phyloP scores from a whole-genome alignment of 2,329 filamentous ascomycete genomes.

The Arachnomyces sp. region DNA sequence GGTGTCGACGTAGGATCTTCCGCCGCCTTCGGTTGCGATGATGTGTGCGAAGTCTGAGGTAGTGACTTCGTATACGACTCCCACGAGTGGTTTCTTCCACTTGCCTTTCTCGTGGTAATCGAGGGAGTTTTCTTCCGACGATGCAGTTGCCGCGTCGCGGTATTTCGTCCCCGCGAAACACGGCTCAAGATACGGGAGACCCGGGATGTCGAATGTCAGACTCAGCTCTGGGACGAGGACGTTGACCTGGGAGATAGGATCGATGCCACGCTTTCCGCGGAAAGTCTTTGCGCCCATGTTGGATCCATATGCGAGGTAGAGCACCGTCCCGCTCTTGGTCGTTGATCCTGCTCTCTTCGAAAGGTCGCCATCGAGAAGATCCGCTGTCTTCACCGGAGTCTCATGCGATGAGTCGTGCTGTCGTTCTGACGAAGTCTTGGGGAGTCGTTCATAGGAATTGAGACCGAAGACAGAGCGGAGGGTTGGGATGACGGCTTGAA shows the following conservation, averaged over 20 bases:
- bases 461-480: not conserved
- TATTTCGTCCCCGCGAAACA: constrained; percentile 79
- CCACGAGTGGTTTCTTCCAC: constrained; percentile 79
- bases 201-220: constrained; percentile 78
- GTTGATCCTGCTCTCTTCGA: constrained; percentile 5
- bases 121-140: constrained; percentile 13
- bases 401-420: constrained; percentile 17
- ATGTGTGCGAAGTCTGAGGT: constrained; percentile 73
- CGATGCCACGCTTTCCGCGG: constrained; percentile 66
- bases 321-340: constrained; percentile 43
- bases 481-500: no score
- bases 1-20: constrained; percentile 75
- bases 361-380: constrained; percentile 16
- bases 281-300: constrained; percentile 80
- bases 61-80: constrained; percentile 94
- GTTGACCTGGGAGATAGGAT: constrained; percentile 70
- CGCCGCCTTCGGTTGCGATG: constrained; percentile 83
- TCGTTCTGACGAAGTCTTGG: constrained; percentile 15
- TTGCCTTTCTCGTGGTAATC: constrained; percentile 16
- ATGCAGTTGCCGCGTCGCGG: constrained; percentile 35
- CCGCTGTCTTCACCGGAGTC: constrained; percentile 19
- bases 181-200: constrained; percentile 78
- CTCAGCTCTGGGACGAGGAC: constrained; percentile 72
- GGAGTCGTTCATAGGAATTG: not conserved
- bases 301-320: constrained; percentile 86